phyloP scores from a whole-genome alignment of 495 filamentous ascomycete species.

The Evernia prunastri region DNA sequence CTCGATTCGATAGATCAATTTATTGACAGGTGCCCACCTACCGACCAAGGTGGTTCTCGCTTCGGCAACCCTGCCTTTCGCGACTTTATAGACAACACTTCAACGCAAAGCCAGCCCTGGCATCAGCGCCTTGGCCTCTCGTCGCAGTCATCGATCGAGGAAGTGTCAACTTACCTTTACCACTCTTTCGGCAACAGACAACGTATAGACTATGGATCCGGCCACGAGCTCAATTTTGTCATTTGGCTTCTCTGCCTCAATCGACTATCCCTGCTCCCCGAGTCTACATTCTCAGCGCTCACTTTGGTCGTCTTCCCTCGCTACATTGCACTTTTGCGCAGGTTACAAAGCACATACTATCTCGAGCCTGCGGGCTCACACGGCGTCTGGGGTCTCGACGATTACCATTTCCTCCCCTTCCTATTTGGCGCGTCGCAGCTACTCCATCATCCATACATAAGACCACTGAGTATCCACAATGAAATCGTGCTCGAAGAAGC shows the following conservation, averaged over 20 bases:
- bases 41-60: conserved; percentile 77
- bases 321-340: conserved; percentile 75
- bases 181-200: conserved; percentile 78
- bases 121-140: conserved; percentile 29
- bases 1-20: conserved; percentile 60
- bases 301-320: conserved; percentile 71
- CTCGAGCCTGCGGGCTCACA: conserved; percentile 94
- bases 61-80: conserved; percentile 94
- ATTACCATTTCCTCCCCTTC: conserved; percentile 95
- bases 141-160: conserved; percentile 47
- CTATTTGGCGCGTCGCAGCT: conserved; percentile 93
- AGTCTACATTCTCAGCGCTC: conserved; percentile 60
- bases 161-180: conserved; percentile 72
- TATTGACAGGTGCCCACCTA: conserved; percentile 61
- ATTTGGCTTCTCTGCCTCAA: conserved; percentile 89
- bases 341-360: conserved; percentile 83
- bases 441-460: conserved; percentile 77
- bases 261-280: conserved; percentile 61
- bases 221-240: conserved; percentile 93
- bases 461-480: conserved; percentile 82
- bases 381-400: conserved; percentile 94
- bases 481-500: conserved; percentile 79
- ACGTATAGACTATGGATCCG: conserved; percentile 95
- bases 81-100: conserved; percentile 67
- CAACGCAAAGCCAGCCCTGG: conserved; percentile 40